Conservation (phyloP, 1,284 basidiomycete genomes). For the Ustilago sp. region DNA sequence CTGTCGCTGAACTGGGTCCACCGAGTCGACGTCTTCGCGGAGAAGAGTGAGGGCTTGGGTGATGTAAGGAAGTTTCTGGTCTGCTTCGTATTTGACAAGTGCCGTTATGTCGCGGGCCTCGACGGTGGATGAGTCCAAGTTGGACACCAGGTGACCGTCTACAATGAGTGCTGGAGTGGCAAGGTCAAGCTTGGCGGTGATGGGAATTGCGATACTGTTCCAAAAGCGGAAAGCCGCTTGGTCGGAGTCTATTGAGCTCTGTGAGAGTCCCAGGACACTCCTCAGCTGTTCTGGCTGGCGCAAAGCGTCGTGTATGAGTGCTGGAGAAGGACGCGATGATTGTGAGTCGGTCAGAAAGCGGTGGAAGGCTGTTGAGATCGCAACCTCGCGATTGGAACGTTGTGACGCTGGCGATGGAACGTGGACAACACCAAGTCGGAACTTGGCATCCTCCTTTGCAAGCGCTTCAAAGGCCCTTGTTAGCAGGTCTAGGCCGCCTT, state of each 20-base stretch:
- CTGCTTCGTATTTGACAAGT: constrained; percentile 46
- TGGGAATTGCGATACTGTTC: constrained; percentile 3
- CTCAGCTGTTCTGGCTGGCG: constrained; percentile 13
- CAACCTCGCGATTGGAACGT: constrained; percentile 43
- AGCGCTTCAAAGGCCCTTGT: constrained; percentile 76
- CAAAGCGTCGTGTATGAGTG: constrained; percentile 17
- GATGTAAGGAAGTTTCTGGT: constrained; percentile 41
- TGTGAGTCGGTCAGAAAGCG: constrained; percentile 23
- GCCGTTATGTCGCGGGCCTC: constrained; percentile 43
- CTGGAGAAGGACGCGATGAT: constrained; percentile 9
- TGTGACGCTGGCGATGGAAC: constrained; percentile 1
- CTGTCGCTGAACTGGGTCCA: constrained; percentile 19
- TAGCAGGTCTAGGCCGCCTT: constrained; percentile 75
- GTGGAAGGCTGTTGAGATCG: constrained; percentile 30
- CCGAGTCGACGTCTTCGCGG: constrained; percentile 15
- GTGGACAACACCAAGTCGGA: constrained; percentile 34
- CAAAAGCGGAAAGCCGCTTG: constrained; percentile 19
- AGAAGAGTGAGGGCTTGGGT: constrained; percentile 31
- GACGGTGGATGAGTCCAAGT: constrained; percentile 15
- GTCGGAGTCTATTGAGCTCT: not conserved
- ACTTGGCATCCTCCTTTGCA: constrained; percentile 72
- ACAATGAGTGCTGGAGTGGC: constrained; percentile 34
- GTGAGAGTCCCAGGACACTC: not conserved
- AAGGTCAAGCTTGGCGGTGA: constrained; percentile 17
- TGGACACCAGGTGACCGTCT: constrained; percentile 45